A percentile compares a stretch with the other conserved stretches of the same genome.
These are phyloP conservation scores for Glutinoglossum americanum DNA, from an alignment of 495 filamentous ascomycete species.

Conservation along the genomic window DNA sequence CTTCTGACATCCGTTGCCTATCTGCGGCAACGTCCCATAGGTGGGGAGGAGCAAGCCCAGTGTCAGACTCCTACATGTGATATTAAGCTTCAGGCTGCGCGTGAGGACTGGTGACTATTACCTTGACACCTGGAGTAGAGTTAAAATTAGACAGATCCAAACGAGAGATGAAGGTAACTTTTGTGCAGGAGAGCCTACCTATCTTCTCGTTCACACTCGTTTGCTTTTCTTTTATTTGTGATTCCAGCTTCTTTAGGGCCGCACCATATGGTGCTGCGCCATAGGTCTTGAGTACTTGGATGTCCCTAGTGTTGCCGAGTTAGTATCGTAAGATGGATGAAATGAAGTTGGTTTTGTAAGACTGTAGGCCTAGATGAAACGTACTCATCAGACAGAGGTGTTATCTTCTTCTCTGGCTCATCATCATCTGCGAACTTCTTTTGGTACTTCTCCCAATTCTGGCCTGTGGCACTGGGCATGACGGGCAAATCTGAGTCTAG, in stretches of 20 bases:
- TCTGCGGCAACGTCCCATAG: constrained; percentile 97
- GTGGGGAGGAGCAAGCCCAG: constrained; percentile 90
- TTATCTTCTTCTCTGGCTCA: constrained; percentile 97
- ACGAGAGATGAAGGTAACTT: background rate
- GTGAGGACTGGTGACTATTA: constrained; percentile 12
- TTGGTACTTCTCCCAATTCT: constrained; percentile 93
- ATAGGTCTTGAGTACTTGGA: constrained; percentile 97
- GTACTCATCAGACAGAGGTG: constrained; percentile 85
- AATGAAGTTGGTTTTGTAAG: background rate
- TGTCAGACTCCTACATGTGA: constrained; percentile 69
- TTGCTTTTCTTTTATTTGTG: constrained; percentile 96
- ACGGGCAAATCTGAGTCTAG: constrained; percentile 9
- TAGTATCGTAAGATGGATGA: background rate
- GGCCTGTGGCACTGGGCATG: constrained; percentile 83
- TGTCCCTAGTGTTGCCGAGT: constrained; percentile 44
- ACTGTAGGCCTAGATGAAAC: constrained; percentile 15
- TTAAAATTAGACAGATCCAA: background rate
- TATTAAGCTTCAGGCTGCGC: constrained; percentile 11
- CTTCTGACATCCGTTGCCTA: constrained; percentile 91
- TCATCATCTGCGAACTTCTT: constrained; percentile 95
- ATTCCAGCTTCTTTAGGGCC: constrained; percentile 82
- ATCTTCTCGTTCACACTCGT: constrained; percentile 96
- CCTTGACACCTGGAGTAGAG: constrained; percentile 39
- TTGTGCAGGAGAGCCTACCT: constrained; percentile 19
- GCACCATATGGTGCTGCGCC: constrained; percentile 89